Evolutionary conservation across 805 yeast genomes (phyloP).

Genomic region (Teunomyces funiuensis): DNA sequence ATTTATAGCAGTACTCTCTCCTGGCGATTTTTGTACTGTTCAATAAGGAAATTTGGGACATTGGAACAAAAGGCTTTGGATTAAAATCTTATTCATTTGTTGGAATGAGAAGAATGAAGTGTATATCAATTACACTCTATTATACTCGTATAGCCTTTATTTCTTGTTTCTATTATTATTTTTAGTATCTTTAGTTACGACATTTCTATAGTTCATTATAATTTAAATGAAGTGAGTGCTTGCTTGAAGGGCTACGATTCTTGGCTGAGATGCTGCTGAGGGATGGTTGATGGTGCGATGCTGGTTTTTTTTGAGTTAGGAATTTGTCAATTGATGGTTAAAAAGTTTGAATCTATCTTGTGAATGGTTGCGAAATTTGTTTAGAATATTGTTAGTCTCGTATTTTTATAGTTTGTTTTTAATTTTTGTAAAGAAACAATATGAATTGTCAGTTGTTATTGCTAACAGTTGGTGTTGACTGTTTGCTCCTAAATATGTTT

Average conservation of each 20-base stretch:
- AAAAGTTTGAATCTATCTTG: background rate
- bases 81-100: background rate
- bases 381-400: background rate
- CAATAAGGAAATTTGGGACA: slow-evolving; percentile 2
- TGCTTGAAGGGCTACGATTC: background rate
- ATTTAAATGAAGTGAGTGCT: slow-evolving; percentile 2
- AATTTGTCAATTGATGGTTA: no score
- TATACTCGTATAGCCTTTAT: slow-evolving; percentile 6
- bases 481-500: background rate
- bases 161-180: slow-evolving; percentile 2
- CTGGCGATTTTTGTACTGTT: slow-evolving; percentile 2
- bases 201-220: slow-evolving; percentile 1
- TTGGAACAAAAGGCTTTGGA: background rate
- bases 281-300: background rate
- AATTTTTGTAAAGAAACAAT: background rate
- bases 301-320: background rate
- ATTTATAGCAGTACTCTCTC: slow-evolving; percentile 5
- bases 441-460: background rate
- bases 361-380: slow-evolving; percentile 3
- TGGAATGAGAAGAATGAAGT: slow-evolving; percentile 4
- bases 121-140: slow-evolving; percentile 1
- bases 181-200: slow-evolving; percentile 4
- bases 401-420: background rate
- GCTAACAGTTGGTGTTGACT: background rate
- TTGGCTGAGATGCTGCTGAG: slow-evolving; percentile 1